A percentile compares a stretch with the other conserved stretches of the same genome.
phyloP scores from a whole-genome alignment of 2,329 filamentous ascomycete genomes.

The Phyllosticta citrichinensis region DNA sequence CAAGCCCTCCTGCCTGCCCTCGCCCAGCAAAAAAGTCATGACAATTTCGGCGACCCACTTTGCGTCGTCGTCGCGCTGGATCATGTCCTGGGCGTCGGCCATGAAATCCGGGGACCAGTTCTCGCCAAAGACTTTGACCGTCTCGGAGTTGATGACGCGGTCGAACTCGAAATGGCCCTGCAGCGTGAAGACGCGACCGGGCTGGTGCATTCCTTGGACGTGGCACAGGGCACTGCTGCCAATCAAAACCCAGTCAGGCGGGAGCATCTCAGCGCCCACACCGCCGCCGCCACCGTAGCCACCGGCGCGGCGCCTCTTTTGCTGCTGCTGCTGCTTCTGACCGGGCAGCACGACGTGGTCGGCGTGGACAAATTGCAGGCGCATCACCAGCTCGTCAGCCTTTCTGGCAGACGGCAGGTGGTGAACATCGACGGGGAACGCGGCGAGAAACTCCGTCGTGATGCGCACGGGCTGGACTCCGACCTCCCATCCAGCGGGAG shows the following conservation, averaged over 20 bases:
- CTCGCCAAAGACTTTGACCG: slow-evolving; percentile 32
- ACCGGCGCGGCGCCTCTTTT: slow-evolving; percentile 26
- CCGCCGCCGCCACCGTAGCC: slow-evolving; percentile 18
- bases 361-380: slow-evolving; percentile 32
- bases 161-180: slow-evolving; percentile 42
- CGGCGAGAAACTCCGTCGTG: slow-evolving; percentile 25
- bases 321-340: slow-evolving; percentile 25
- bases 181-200: slow-evolving; percentile 32
- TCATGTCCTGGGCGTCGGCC: slow-evolving; percentile 14
- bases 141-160: slow-evolving; percentile 32
- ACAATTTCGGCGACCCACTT: slow-evolving; percentile 22
- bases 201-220: slow-evolving; percentile 32
- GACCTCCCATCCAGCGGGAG: slow-evolving; percentile 39
- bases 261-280: slow-evolving; percentile 18
- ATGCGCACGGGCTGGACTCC: slow-evolving; percentile 41
- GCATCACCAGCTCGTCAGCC: slow-evolving; percentile 10
- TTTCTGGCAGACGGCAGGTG: slow-evolving; percentile 24
- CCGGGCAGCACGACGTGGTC: slow-evolving; percentile 25
- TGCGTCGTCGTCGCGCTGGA: slow-evolving; percentile 22
- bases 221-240: slow-evolving; percentile 23
- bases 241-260: slow-evolving; percentile 19
- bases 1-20: slow-evolving; percentile 35
- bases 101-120: slow-evolving; percentile 30
- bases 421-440: slow-evolving; percentile 28
- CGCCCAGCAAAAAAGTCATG: slow-evolving; percentile 28